Evolutionary conservation across 192 early-diverging fungal genomes (phyloP), one percentile per base, ranked within the genome.

Genomic region (Rhizophagus prolifer): DNA sequence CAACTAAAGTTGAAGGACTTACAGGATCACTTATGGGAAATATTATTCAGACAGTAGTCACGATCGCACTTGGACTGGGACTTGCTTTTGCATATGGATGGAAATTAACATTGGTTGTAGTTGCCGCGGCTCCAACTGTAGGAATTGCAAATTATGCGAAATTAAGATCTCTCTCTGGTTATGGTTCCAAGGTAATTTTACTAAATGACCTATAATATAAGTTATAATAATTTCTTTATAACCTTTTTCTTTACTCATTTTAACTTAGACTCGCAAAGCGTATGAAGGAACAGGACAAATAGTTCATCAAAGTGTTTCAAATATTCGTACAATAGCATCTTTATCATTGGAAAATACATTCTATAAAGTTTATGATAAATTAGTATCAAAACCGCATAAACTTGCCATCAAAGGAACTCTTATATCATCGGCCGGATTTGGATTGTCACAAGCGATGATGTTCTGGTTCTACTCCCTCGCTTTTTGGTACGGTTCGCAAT

Each of bases 301-400:
- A 75, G 94, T 95, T 23, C 86, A 87, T 80, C 94, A 96, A 82
- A 92, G 94, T 16, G 91, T 97, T 21, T 83, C 87, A 19, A 90
- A 92, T 67, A 91, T 97, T 58, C 91, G 94, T 34, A 97, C 96
- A 1, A 92, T 97, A 23, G 88, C 90, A 44, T 84, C 94, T 6
- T 85, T 97, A 21, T 90, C 86, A 7, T 86, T 90, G 61, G 91
- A 96, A 79, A 76, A 83, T 30, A 79, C 81, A 31, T 97, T 97
- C 75, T 87, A 90, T 64, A 68, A 80, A 9, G 79, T 84, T 38
- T 97, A 91, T 77, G 46, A 78, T 19, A 77, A 79, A 2, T 87
- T 88, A 59, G 89, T 91, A 72, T 74, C 84, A 4, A 84, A 79
- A n/a, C 95, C 94, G 0, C 92, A 97, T 82, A 74, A 83, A 13